Conservation (phyloP, 352 stramenopile genomes). For the Phytophthora kernoviae region DNA sequence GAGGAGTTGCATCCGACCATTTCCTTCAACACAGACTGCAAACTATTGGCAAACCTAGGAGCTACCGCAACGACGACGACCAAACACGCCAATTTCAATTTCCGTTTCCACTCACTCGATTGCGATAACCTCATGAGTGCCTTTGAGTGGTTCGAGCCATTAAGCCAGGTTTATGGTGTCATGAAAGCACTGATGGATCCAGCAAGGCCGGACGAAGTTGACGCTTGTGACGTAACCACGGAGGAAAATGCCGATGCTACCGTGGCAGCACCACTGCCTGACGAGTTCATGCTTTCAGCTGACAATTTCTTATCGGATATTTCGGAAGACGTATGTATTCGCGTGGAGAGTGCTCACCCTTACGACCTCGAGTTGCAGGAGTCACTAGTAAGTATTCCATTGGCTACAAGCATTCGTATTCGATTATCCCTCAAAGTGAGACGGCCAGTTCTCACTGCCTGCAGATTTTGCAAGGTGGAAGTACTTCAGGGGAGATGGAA, state of each 20-base stretch:
- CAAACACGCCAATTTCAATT: slow-evolving; percentile 68
- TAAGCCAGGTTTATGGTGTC: slow-evolving; percentile 86
- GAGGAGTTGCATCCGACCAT: slow-evolving; percentile 74
- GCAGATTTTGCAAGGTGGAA: slow-evolving; percentile 83
- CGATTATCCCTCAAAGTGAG: slow-evolving; percentile 79
- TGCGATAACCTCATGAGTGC: slow-evolving; percentile 86
- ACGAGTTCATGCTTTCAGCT: slow-evolving; percentile 89
- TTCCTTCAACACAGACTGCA: slow-evolving; percentile 74
- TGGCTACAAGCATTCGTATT: slow-evolving; percentile 85
- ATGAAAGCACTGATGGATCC: slow-evolving; percentile 85
- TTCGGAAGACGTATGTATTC: slow-evolving; percentile 83
- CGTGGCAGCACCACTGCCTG: slow-evolving; percentile 40
- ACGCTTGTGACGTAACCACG: not conserved
- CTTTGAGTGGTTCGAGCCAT: slow-evolving; percentile 88
- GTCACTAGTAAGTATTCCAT: slow-evolving; percentile 74
- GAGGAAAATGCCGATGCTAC: slow-evolving; percentile 4
- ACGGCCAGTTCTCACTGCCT: slow-evolving; percentile 88
- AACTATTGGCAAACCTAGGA: slow-evolving; percentile 79
- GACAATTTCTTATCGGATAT: slow-evolving; percentile 90
- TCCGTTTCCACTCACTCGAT: slow-evolving; percentile 82
- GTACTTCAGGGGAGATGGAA: slow-evolving; percentile 34
- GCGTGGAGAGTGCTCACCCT: slow-evolving; percentile 75
- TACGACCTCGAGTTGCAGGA: slow-evolving; percentile 87
- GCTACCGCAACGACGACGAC: slow-evolving; percentile 30
- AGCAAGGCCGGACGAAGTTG: slow-evolving; percentile 18